Conservation (phyloP, 306 rosid species). For the Castanospermum australe region DNA sequence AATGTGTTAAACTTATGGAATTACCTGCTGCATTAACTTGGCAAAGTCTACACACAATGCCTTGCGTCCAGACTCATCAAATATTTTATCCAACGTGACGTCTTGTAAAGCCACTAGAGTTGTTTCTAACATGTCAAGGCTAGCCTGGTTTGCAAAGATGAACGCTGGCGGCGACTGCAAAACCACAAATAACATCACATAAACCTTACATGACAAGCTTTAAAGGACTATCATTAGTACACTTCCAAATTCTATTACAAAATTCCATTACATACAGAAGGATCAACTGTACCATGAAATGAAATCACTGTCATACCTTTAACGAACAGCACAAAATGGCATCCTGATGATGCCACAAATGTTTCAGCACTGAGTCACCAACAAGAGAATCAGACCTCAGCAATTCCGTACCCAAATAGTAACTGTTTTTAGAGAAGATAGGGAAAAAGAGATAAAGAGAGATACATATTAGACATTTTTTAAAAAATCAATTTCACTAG, state of each 20-base stretch:
- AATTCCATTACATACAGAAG: not conserved
- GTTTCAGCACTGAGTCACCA: slow-evolving; percentile 65
- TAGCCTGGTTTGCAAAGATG: slow-evolving; percentile 89
- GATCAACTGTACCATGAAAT: not conserved
- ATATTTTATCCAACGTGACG: slow-evolving; percentile 87
- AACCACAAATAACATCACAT: not conserved
- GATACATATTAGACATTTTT: not conserved
- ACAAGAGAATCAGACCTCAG: slow-evolving; percentile 63
- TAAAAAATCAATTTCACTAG: not conserved
- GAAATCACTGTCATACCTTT: slow-evolving; percentile 44
- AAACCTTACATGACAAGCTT: not conserved
- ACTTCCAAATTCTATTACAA: not conserved
- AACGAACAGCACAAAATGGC: slow-evolving; percentile 90
- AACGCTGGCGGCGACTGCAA: slow-evolving; percentile 79
- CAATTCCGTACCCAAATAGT: slow-evolving; percentile 63
- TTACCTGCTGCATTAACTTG: slow-evolving; percentile 92
- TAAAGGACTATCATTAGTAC: not conserved
- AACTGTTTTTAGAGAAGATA: slow-evolving; percentile 43
- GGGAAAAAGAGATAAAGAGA: not conserved
- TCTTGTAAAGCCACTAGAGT: slow-evolving; percentile 91
- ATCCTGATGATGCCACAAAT: slow-evolving; percentile 89
- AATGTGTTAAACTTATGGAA: not conserved
- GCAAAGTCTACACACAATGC: slow-evolving; percentile 72
- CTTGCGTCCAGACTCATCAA: slow-evolving; percentile 85
- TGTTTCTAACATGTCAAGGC: slow-evolving; percentile 97